Evolutionary conservation across 1,284 basidiomycete genomes (phyloP), one percentile per base, ranked within the genome.

Genomic region (Mycosarcoma maydis): DNA sequence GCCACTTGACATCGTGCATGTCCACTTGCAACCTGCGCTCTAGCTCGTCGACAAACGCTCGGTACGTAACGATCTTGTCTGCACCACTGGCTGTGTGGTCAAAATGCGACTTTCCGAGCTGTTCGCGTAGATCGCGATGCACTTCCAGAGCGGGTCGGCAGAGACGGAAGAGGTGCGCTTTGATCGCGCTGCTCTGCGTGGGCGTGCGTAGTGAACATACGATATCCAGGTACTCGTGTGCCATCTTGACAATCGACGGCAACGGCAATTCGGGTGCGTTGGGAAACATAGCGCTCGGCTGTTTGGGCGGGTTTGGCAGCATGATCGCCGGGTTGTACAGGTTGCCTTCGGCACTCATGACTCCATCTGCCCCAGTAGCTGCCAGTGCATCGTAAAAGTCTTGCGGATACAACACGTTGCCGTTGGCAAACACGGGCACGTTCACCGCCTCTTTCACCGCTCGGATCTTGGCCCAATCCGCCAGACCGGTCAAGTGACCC

Each of bases 281-380:
- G 0, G 74, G 74, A 43, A 72, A 73, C 52, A 66, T 54, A 0
- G 13, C 10, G 13, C 66, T 50, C 8, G 72, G 43, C 10, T 37
- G 37, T 1, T 34, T 50, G 1, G 62, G 51, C 10, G 54, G 3
- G 2, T 32, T 26, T 6, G 39, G 48, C 13, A 55, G 8, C 73
- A 98, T 97, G 11, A 98, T 81, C 0, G 92, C 89, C 0, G 92
- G 91, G 79, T 98, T 98, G 82, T 96, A 96, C 1, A 98, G 85
- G 73, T 96, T 91, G 0, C 92, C 95, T 83, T 98, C 95, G 0
- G 95, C 95, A 48, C 88, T 90, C 94, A 98, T 97, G 66, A 98
- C 88, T 0, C 89, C 95, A 75, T 97, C 92, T 4, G 88, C 90
- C 3, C 92, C 90, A 0, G 95, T 98, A 30, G 87, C 86, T 14